Evolutionary conservation across 352 stramenopile genomes (phyloP), one percentile per base, ranked within the genome.

Genomic region (Phytopythium mirpurense): DNA sequence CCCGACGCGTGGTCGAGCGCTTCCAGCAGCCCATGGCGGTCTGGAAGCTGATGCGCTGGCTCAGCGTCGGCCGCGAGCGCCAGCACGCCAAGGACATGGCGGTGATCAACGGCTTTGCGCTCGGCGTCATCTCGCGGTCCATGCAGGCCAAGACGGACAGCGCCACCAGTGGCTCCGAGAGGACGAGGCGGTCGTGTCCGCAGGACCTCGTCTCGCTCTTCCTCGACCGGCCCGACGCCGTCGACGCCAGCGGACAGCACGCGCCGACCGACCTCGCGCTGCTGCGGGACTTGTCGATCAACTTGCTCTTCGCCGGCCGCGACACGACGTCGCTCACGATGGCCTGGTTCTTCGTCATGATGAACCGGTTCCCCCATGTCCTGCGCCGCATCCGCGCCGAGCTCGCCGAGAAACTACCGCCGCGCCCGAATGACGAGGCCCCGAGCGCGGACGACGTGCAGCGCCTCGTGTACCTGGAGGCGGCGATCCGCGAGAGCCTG

Each of bases 221-320:
- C 42, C 65, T 86, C 14, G 70, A 80, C 8, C 68, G 67, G 21
- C 68, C 56, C 0, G 58, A 63, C 32, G 55, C 50, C 1, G 59
- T 74, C 36, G 70, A 68, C 42, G 63, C 51, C 7, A 60, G 66
- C 19, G 57, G 56, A 5, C 46, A 66, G 2, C 57, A 63, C 48
- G 67, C 62, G 15, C 60, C 50, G 36, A 65, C 59, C 31, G 62
- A 72, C 29, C 27, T 68, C 3, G 78, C 72, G 18, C 56, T 91
- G 9, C 76, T 96, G 38, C 78, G 80, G n/a, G 79, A 95, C 64
- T 87, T 96, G 45, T 65, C 83, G 12, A 67, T 96, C 24, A 87
- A 68, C 19, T 88, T 94, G 49, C 63, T 93, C 34, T 65, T 74
- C 21, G 81, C 83, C 48, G 84, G 86, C 11, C 61, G 78, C 9